Base-by-base conservation (phyloP, 768 basidiomycete species). In the Chalciporus sphaerocephalus region DNA sequence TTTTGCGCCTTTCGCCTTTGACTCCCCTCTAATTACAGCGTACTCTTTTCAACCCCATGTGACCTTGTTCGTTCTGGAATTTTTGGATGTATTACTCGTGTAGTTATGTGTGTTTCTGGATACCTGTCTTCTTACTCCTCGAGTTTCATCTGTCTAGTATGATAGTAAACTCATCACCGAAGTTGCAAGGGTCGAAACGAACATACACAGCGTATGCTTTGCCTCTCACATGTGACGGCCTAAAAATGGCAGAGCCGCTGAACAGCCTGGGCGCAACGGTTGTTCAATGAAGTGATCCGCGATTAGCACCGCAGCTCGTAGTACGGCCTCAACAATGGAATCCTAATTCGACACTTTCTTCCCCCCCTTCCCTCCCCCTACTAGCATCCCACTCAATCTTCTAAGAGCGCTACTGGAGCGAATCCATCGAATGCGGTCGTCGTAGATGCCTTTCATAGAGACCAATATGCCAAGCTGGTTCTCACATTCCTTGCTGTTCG, bases 71-170 rank as follows among this genome's bases (percentile, higher is more conserved):
- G 58, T 62, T 54, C 61, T 42, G 58, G 60, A 57, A 55, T 46
- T 47, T 47, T 51, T 59, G 64, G 60, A 66, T 66, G 64, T 66
- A 66, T 65, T 54, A 65, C 54, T 43, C 43, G 48, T 65, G 61
- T 68, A 66, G 62, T 66, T 68, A 58, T 65, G 64, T 61, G 47
- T 65, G 59, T 67, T 54, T 60, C 62, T 58, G 64, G 59, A 66
- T 60, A 60, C 55, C 56, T 68, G 66, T 66, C 48, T 56, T 57
- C 53, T 59, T 66, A 61, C 40, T 36, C 23, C 47, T 35, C 11
- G 42, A 51, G 41, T 45, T 16, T n/a, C n/a, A n/a, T 32, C 15
- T 32, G 13, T 15, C 28, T 27, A 27, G 13, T 30, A 32, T 28
- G 28, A 28, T 28, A 28, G 11, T 11, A 28, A 11, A 28, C 28